These are phyloP conservation scores for Onygenales sp. DNA, from an alignment of 2,329 filamentous ascomycete species.

Conservation along the genomic window DNA sequence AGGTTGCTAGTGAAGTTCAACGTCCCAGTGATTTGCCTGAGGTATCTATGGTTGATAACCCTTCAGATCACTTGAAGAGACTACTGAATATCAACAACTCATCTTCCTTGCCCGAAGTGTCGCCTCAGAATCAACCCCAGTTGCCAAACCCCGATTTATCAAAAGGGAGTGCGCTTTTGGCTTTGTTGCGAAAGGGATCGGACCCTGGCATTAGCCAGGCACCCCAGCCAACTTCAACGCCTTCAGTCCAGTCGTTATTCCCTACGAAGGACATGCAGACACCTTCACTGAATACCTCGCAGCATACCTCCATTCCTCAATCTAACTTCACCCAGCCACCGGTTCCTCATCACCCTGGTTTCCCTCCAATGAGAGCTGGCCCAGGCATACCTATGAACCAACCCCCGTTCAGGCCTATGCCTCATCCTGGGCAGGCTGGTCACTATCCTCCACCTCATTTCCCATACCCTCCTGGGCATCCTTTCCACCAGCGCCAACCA, in stretches of 20 bases:
- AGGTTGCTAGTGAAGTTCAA: slow-evolving; percentile 14
- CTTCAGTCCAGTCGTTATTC: slow-evolving; percentile 44
- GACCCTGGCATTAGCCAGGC: slow-evolving; percentile 19
- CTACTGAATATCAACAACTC: slow-evolving; percentile 31
- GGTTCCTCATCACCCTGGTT: slow-evolving; percentile 39
- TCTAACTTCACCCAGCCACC: neutral
- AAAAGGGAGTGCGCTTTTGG: slow-evolving; percentile 45
- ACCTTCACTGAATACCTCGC: neutral
- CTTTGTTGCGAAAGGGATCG: slow-evolving; percentile 41
- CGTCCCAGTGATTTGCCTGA: slow-evolving; percentile 33
- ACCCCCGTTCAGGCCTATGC: slow-evolving; percentile 38
- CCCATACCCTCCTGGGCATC: neutral
- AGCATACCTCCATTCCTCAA: neutral
- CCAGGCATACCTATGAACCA: slow-evolving; percentile 22
- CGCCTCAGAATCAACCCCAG: slow-evolving; percentile 11
- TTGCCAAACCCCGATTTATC: slow-evolving; percentile 23
- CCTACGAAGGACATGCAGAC: slow-evolving; percentile 17
- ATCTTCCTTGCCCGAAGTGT: slow-evolving; percentile 8
- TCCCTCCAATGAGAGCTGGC: slow-evolving; percentile 26
- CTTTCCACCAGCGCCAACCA: neutral
- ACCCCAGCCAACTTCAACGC: slow-evolving; percentile 38
- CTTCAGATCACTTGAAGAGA: slow-evolving; percentile 44
- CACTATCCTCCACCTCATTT: neutral
- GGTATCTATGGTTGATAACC: slow-evolving; percentile 31
- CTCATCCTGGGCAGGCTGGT: slow-evolving; percentile 41